phyloP scores from a whole-genome alignment of 225 moss, liverwort and hornwort genomes.

The Polytrichum commune region DNA sequence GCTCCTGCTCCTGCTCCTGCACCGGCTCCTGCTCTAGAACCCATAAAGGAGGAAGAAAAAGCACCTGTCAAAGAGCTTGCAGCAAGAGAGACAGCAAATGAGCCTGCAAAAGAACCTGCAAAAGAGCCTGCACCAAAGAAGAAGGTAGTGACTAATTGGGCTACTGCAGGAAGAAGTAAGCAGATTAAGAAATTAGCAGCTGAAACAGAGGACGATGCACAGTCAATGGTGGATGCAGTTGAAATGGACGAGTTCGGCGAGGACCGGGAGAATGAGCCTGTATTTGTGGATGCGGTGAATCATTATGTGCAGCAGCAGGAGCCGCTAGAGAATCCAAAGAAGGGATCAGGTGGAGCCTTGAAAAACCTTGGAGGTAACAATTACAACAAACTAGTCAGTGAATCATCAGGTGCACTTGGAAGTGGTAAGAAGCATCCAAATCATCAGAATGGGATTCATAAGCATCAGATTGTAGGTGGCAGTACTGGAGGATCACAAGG shows the following conservation, averaged over 20 bases:
- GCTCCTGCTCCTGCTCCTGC: not conserved
- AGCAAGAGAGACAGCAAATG: not conserved
- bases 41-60: slow-evolving; percentile 19
- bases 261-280: not conserved
- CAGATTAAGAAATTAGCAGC: not conserved
- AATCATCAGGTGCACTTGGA: not conserved
- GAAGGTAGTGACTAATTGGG: slow-evolving; percentile 8
- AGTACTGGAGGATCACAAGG: not conserved
- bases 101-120: not conserved
- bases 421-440: not conserved
- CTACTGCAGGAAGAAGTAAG: not conserved
- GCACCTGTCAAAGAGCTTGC: too few relatives aligned
- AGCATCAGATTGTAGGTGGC: not conserved
- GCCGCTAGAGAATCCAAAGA: not conserved
- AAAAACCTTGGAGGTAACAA: not conserved
- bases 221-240: not conserved
- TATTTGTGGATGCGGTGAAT: too few relatives aligned
- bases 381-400: not conserved
- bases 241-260: slow-evolving; percentile 28
- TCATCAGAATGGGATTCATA: not conserved
- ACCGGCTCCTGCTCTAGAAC: not conserved
- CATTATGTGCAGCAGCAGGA: too few relatives aligned
- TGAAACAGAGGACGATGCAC: slow-evolving; percentile 16
- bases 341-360: not conserved
- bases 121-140: not conserved